Evolutionary conservation across 2,329 filamentous ascomycete genomes (phyloP).

Genomic region (Claviceps sp.): DNA sequence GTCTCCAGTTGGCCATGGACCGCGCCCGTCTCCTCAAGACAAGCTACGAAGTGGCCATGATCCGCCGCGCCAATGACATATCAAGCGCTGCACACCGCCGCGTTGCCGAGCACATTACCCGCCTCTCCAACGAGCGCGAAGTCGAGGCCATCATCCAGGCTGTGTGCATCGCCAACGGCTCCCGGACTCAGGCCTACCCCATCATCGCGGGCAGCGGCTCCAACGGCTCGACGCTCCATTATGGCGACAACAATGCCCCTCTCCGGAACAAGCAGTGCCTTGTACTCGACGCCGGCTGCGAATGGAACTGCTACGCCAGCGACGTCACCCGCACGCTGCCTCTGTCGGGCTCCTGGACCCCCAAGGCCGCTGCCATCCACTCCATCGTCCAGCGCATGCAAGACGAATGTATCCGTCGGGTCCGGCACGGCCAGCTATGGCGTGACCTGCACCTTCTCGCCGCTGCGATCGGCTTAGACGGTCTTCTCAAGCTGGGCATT

Average conservation of each 20-base stretch:
- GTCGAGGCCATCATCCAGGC: slow-evolving; percentile 67
- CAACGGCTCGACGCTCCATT: slow-evolving; percentile 82
- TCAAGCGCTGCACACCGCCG: slow-evolving; percentile 64
- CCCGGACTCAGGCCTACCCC: slow-evolving; percentile 69
- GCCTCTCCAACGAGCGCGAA: slow-evolving; percentile 64
- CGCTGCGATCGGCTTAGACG: slow-evolving; percentile 56
- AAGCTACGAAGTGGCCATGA: slow-evolving; percentile 69
- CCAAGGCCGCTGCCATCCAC: slow-evolving; percentile 61
- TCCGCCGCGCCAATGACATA: slow-evolving; percentile 69
- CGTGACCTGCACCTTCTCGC: slow-evolving; percentile 61
- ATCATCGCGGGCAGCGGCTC: slow-evolving; percentile 75
- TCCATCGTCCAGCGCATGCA: slow-evolving; percentile 73
- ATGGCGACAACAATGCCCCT: slow-evolving; percentile 63
- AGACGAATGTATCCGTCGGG: slow-evolving; percentile 51
- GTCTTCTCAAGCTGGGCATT: slow-evolving; percentile 59
- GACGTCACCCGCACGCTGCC: slow-evolving; percentile 87
- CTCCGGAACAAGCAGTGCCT: slow-evolving; percentile 59
- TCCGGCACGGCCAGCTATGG: slow-evolving; percentile 58
- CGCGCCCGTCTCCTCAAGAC: slow-evolving; percentile 71
- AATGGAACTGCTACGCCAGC: slow-evolving; percentile 74
- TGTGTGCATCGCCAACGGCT: slow-evolving; percentile 57
- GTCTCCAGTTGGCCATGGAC: slow-evolving; percentile 61
- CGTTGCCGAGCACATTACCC: slow-evolving; percentile 50
- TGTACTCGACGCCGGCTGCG: slow-evolving; percentile 76
- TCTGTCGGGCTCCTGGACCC: slow-evolving; percentile 52